Evolutionary conservation across 148 eudicot species (phyloP).

Genomic region (Chenopodium album): DNA sequence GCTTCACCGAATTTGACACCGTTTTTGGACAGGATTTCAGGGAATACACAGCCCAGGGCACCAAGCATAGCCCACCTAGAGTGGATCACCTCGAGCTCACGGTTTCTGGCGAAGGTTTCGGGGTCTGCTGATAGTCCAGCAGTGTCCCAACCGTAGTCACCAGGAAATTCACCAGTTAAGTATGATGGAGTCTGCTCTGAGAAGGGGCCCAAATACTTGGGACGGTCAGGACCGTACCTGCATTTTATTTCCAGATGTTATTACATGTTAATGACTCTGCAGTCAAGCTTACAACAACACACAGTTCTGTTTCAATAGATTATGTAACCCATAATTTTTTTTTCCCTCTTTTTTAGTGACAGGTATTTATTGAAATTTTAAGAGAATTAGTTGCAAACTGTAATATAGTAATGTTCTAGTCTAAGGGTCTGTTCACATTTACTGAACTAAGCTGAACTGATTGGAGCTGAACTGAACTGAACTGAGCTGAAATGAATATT

Average conservation of each 20-base stretch:
- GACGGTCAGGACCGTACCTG: constrained; percentile 62
- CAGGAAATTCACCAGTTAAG: constrained; percentile 64
- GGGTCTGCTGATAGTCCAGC: constrained; percentile 66
- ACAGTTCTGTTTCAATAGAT: not conserved
- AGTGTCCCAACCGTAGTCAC: constrained; percentile 72
- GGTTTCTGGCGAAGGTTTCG: constrained; percentile 60
- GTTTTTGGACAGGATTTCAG: constrained; percentile 52
- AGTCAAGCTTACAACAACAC: not conserved
- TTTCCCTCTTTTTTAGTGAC: not conserved
- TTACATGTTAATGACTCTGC: not conserved
- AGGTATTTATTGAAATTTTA: not conserved
- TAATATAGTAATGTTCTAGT: too few relatives aligned
- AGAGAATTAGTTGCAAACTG: too few relatives aligned
- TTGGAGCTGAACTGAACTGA: too few relatives aligned
- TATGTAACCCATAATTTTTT: not conserved
- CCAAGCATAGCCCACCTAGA: constrained; percentile 70
- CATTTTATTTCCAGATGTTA: not conserved
- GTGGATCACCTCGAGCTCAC: constrained; percentile 73
- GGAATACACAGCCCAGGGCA: constrained; percentile 64
- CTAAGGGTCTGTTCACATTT: too few relatives aligned
- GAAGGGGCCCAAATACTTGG: constrained; percentile 64
- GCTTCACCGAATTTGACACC: constrained; percentile 63
- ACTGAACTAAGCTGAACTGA: too few relatives aligned
- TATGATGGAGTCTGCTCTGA: constrained; percentile 70
- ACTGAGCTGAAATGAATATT: too few relatives aligned